Evolutionary conservation across 2,329 filamentous ascomycete genomes (phyloP).

Genomic region (Phaeosphaeriaceae sp.): DNA sequence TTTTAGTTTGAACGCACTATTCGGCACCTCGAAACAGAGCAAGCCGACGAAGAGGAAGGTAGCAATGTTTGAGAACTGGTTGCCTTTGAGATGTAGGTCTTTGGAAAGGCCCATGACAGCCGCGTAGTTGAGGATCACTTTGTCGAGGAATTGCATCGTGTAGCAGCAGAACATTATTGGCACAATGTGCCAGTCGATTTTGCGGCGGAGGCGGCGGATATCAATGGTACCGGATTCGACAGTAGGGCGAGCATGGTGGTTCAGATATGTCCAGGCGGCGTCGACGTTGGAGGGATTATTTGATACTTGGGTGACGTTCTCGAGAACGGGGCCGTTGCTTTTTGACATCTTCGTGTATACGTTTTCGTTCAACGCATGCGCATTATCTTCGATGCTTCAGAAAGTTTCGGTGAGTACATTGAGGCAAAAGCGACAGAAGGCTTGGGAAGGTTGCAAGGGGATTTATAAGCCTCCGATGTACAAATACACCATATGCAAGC

Average conservation of each 20-base stretch:
- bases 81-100: conserved; percentile 41
- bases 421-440: too few species aligned
- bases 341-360: not conserved
- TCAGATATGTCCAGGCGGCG: conserved; percentile 17
- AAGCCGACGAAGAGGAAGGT: conserved; percentile 46
- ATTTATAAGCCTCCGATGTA: not conserved
- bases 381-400: too few species aligned
- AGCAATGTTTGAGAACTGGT: conserved; percentile 46
- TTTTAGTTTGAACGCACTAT: conserved; percentile 28
- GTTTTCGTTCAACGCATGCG: not conserved
- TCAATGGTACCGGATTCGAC: not conserved
- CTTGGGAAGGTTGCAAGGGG: not conserved
- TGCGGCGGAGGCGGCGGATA: conserved; percentile 21
- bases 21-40: conserved; percentile 47
- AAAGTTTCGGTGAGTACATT: too few species aligned
- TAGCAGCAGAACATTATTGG: conserved; percentile 42
- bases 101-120: conserved; percentile 51
- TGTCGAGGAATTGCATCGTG: conserved; percentile 50
- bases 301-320: not conserved
- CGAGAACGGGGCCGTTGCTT: not conserved
- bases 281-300: conserved; percentile 1
- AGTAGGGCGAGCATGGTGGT: not conserved
- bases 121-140: conserved; percentile 43
- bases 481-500: not conserved
- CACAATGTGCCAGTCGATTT: conserved; percentile 49